A percentile compares a stretch with the other conserved stretches of the same genome.
These are phyloP conservation scores for Panicum miliaceum DNA, from an alignment of 176 grass and related monocot species.

Conservation along the genomic window DNA sequence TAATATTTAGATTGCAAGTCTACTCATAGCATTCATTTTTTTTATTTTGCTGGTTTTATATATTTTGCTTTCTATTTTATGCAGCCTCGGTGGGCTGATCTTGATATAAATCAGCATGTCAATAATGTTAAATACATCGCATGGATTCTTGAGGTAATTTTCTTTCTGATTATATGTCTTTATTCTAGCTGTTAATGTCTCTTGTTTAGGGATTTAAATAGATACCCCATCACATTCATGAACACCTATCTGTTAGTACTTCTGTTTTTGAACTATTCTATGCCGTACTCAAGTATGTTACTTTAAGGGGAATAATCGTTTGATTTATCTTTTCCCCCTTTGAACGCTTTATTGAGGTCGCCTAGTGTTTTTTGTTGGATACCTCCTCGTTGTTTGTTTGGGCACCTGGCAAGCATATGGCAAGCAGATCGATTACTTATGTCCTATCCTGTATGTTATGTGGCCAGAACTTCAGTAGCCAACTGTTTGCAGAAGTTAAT, in stretches of 20 bases:
- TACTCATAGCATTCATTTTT: neutral
- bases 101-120: slow-evolving; percentile 87
- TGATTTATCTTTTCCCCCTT: neutral
- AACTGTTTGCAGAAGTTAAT: slow-evolving; percentile 20
- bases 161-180: slow-evolving; percentile 11
- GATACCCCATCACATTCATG: neutral
- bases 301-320: neutral
- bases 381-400: neutral
- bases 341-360: neutral
- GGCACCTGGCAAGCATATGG: neutral
- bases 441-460: slow-evolving; percentile 8
- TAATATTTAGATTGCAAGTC: slow-evolving; percentile 32
- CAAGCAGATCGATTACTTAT: neutral
- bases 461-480: slow-evolving; percentile 17
- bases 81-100: slow-evolving; percentile 75
- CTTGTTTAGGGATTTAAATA: slow-evolving; percentile 14
- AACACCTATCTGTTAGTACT: neutral
- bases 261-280: neutral
- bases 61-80: slow-evolving; percentile 23
- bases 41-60: slow-evolving; percentile 10
- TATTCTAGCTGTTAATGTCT: neutral
- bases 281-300: neutral
- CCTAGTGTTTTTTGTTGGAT: neutral
- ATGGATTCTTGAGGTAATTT: slow-evolving; percentile 81
- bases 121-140: slow-evolving; percentile 93